These are phyloP conservation scores for Suhomyces bribrorum DNA, from an alignment of 1,139 yeast species.

Conservation along the genomic window DNA sequence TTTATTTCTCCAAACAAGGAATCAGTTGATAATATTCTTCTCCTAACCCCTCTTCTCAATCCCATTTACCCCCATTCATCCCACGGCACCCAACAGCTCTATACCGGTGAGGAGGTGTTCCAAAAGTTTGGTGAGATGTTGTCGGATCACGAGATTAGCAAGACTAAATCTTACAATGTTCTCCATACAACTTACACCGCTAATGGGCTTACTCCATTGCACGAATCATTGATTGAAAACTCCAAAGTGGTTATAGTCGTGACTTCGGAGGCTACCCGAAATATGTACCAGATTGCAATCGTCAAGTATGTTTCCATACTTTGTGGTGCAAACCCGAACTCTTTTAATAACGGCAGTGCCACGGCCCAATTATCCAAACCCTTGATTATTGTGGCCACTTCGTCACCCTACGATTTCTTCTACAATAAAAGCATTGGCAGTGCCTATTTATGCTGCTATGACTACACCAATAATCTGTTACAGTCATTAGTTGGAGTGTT, in stretches of 20 bases:
- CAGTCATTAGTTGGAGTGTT: conserved; percentile 52
- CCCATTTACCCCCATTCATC: conserved; percentile 35
- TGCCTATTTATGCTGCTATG: conserved; percentile 63
- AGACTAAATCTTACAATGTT: conserved; percentile 45
- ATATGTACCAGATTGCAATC: conserved; percentile 67
- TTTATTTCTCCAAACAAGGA: conserved; percentile 26
- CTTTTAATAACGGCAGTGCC: conserved; percentile 27
- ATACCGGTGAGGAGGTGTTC: conserved; percentile 60
- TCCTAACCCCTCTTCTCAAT: conserved; percentile 54
- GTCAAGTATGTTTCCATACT: conserved; percentile 59
- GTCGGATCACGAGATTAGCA: conserved; percentile 35
- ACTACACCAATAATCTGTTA: conserved; percentile 55
- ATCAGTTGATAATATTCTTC: conserved; percentile 38
- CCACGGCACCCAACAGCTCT: conserved; percentile 25
- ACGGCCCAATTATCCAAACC: conserved; percentile 46
- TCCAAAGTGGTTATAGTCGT: conserved; percentile 59
- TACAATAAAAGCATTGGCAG: conserved; percentile 57
- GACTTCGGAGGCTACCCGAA: conserved; percentile 63
- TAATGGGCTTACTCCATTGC: conserved; percentile 60
- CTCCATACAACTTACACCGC: conserved; percentile 66
- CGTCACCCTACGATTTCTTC: conserved; percentile 65
- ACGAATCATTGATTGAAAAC: conserved; percentile 56
- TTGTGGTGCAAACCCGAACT: conserved; percentile 51
- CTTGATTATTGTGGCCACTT: conserved; percentile 60
- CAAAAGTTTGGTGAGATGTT: conserved; percentile 48